These are phyloP conservation scores for Curvularia verruculosa DNA, from an alignment of 2,329 filamentous ascomycete genomes.

Conservation along the genomic window DNA sequence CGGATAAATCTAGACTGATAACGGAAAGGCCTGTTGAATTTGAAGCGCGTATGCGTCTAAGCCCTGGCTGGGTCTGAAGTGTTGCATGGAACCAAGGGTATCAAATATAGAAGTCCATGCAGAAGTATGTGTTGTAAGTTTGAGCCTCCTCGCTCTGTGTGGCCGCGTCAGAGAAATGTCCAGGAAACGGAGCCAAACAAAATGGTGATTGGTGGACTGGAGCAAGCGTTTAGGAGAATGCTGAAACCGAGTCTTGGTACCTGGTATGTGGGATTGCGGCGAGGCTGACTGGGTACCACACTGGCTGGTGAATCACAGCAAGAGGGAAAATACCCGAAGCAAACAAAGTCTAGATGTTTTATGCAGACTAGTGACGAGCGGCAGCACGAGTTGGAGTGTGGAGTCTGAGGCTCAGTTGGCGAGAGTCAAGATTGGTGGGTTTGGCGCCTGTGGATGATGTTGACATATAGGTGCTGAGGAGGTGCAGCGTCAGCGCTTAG, in stretches of 20 bases:
- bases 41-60: constrained; percentile 39
- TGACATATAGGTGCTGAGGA: constrained; percentile 28
- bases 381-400: constrained; percentile 15
- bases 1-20: constrained; percentile 37
- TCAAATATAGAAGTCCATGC: constrained; percentile 44
- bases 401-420: constrained; percentile 22
- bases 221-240: constrained; percentile 29
- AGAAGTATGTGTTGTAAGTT: constrained; percentile 28
- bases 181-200: constrained; percentile 17
- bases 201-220: constrained; percentile 30
- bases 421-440: constrained; percentile 38
- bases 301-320: constrained; percentile 23
- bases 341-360: constrained; percentile 27
- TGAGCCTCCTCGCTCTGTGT: constrained; percentile 35
- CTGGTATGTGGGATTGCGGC: constrained; percentile 33
- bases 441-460: constrained; percentile 40
- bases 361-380: constrained; percentile 28
- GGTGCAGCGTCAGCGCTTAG: constrained; percentile 44
- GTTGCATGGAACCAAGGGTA: constrained; percentile 25
- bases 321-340: constrained; percentile 25
- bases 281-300: constrained; percentile 38
- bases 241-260: constrained; percentile 37
- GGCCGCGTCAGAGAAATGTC: constrained; percentile 24
- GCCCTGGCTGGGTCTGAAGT: constrained; percentile 23
- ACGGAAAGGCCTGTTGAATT: constrained; percentile 32